Percentiles rank a stretch among this genome's conserved stretches.
Conservation (phyloP, 1,284 basidiomycete genomes). For the Stygiomarasmius scandens region DNA sequence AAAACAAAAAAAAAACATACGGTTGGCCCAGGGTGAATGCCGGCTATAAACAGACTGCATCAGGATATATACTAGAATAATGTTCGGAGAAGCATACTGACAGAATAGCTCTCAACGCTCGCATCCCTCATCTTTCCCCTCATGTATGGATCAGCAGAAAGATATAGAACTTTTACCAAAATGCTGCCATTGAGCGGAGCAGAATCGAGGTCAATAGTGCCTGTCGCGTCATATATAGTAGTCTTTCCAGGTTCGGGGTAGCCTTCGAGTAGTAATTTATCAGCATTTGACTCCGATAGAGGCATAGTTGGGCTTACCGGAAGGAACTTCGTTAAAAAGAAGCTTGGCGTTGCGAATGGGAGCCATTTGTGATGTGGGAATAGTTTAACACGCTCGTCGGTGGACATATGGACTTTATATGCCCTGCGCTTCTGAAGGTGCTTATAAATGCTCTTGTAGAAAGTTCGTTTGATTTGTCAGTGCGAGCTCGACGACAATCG, state of each 20-base stretch:
- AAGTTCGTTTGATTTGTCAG: no score
- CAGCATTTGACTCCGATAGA: no score
- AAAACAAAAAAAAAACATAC: conserved; percentile 28
- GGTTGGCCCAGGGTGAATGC: conserved; percentile 43
- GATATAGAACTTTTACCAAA: conserved; percentile 48
- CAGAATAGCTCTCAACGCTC: conserved; percentile 28
- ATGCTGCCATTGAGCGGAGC: conserved; percentile 53
- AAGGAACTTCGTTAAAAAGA: conserved; percentile 39
- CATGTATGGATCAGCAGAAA: conserved; percentile 56
- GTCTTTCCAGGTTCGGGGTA: conserved; percentile 53
- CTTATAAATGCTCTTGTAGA: no score
- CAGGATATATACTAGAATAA: not conserved
- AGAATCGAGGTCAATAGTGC: conserved; percentile 54
- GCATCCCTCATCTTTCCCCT: conserved; percentile 40
- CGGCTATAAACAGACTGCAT: conserved; percentile 14
- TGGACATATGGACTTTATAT: no score
- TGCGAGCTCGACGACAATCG: no score
- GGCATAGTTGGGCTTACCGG: conserved; percentile 18
- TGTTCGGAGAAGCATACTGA: conserved; percentile 14
- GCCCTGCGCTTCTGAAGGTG: no score
- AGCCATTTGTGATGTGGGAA: conserved; percentile 30
- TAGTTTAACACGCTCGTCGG: no score
- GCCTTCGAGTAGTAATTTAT: conserved; percentile 33
- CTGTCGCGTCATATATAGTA: conserved; percentile 46
- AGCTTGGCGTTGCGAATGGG: conserved; percentile 37